Base-by-base conservation (phyloP, 139 green algal species). In the Pseudopediastrum boryanum region DNA sequence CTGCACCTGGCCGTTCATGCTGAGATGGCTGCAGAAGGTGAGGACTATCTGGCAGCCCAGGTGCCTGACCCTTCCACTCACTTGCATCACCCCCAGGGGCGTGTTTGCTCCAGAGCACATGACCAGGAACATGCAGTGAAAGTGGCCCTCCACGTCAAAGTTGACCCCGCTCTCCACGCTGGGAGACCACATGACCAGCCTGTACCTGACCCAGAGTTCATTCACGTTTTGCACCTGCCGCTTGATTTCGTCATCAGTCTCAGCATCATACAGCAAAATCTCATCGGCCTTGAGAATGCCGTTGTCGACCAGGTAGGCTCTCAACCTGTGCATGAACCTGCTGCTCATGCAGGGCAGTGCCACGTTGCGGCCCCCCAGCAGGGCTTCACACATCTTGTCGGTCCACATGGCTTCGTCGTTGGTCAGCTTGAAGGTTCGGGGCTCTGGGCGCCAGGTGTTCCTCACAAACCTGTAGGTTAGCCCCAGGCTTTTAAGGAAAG, bases 271-370 rank as follows among this genome's bases (percentile, higher is more conserved):
- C 59, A 41, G 29, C 59, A 69, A 23, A 13, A 69, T 23, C 7
- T 69, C 59, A 12, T 69, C 59, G 31, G 21, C 23, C 16, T 35
- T 31, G 31, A 69, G 31, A n/a, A 33, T 33, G 31, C 21, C 16
- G 31, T 5, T 39, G 21, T 4, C 59, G 16, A 69, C 59, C 59
- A 42, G 31, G 59, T 69, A 33, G 31, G 41, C 42, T 33, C 42
- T 66, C 58, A 66, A 16, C 10, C 19, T 66, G 58, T 66, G 58
- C 58, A 66, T n/a, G n/a, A 38, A 41, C n/a, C 13, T 66, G 58
- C 9, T 41, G 58, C 58, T 69, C 59, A 69, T 39, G 59, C 59
- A 46, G 13, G 58, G n/a, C 58, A 66, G n/a, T 33, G 58, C 58
- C 21, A 29, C 19, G 58, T 66, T 66, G 10, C 13, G 58, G 10